Evolutionary conservation across 106 monocot species (phyloP).

Genomic region (Narthecium ossifragum): DNA sequence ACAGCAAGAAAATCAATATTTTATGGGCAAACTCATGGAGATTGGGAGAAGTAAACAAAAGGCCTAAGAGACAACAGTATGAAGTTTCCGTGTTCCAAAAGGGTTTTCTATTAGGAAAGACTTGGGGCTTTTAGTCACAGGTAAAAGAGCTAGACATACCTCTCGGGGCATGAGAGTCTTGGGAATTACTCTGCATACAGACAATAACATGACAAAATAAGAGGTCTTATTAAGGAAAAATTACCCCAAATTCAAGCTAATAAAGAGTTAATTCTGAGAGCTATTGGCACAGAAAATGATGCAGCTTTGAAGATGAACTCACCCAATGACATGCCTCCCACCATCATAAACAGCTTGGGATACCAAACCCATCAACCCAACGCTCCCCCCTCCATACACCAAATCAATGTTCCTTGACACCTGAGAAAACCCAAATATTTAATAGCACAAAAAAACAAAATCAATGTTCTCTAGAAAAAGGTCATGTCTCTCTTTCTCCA

Average conservation of each 20-base stretch:
- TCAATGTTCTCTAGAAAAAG: no score
- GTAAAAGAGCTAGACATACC: conserved; percentile 1
- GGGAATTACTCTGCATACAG: conserved; percentile 12
- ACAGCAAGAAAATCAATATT: no score
- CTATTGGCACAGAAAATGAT: neutral
- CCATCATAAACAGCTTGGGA: conserved; percentile 14
- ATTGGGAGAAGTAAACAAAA: neutral
- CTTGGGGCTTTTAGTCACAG: neutral
- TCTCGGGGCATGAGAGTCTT: conserved; percentile 17
- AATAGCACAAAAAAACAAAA: no score
- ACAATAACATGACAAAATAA: neutral
- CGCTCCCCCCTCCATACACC: conserved; percentile 14
- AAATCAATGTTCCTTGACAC: conserved; percentile 11
- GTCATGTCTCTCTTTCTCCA: no score
- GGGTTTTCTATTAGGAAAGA: neutral
- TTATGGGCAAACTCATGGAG: no score
- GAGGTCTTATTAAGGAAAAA: neutral
- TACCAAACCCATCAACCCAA: conserved; percentile 13
- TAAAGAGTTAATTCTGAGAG: no score
- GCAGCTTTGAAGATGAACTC: neutral
- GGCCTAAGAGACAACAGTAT: no score
- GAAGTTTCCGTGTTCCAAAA: neutral
- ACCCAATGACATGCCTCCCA: conserved; percentile 14
- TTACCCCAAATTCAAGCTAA: no score
- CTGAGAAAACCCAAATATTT: no score